Conservation (phyloP, 805 yeast genomes). For the Candida insectalens region DNA sequence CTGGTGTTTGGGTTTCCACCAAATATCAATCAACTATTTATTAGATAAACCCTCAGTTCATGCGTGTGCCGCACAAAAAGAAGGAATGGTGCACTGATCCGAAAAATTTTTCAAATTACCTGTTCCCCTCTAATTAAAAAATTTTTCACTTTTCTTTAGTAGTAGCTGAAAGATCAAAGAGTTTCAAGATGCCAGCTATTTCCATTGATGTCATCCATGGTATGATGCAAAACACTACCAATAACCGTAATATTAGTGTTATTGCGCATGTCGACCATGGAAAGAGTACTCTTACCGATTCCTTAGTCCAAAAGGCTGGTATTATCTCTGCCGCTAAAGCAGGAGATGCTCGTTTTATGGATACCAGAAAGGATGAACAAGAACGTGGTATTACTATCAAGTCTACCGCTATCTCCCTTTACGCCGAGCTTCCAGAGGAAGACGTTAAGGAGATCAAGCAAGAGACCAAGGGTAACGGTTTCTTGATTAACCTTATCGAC, state of each 20-base stretch:
- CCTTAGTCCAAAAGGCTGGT: slow-evolving; percentile 99
- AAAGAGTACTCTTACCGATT: slow-evolving; percentile 98
- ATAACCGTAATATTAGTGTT: slow-evolving; percentile 99
- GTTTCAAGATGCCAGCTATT: slow-evolving; percentile 33
- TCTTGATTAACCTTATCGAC: slow-evolving; percentile 96
- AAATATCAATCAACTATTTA: too few relatives aligned
- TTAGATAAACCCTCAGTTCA: too few relatives aligned
- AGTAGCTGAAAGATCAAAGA: too few relatives aligned
- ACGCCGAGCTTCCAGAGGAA: slow-evolving; percentile 77
- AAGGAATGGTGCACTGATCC: background rate
- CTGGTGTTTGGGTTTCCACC: too few relatives aligned
- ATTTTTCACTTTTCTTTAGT: too few relatives aligned
- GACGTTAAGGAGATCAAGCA: slow-evolving; percentile 87
- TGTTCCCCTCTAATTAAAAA: too few relatives aligned
- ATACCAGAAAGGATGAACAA: slow-evolving; percentile 99
- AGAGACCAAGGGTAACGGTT: slow-evolving; percentile 85
- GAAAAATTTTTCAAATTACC: background rate
- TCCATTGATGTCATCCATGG: slow-evolving; percentile 91
- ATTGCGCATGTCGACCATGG: slow-evolving; percentile 99
- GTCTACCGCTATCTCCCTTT: slow-evolving; percentile 97
- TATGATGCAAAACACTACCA: slow-evolving; percentile 99
- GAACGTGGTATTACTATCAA: slow-evolving; percentile 99
- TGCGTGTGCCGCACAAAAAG: too few relatives aligned
- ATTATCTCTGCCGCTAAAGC: slow-evolving; percentile 99
- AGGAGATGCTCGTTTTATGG: slow-evolving; percentile 99